These are phyloP conservation scores for Leptosphaerulina australis DNA, from an alignment of 2,329 filamentous ascomycete genomes.

Conservation along the genomic window DNA sequence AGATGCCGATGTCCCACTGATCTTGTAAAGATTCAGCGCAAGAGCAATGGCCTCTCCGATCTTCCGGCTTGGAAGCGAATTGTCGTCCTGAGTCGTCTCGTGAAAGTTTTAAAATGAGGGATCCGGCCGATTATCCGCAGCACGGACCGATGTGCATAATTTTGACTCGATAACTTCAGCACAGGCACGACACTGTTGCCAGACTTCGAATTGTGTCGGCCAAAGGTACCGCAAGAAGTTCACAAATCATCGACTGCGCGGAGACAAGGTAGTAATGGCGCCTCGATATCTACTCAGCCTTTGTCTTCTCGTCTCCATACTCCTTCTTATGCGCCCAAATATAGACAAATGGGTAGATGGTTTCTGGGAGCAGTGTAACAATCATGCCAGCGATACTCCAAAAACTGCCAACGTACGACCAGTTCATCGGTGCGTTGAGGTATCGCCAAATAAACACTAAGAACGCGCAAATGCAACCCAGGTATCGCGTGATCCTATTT, in stretches of 20 bases:
- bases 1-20: slow-evolving; percentile 1
- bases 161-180: background rate
- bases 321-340: slow-evolving; percentile 41
- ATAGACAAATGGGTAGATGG: slow-evolving; percentile 49
- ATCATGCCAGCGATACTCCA: slow-evolving; percentile 46
- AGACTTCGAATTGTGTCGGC: background rate
- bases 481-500: slow-evolving; percentile 46
- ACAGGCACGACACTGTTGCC: background rate
- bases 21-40: background rate
- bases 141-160: slow-evolving; percentile 5
- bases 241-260: background rate
- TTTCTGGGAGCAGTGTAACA: slow-evolving; percentile 49
- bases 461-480: slow-evolving; percentile 49
- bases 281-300: slow-evolving; percentile 1
- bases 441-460: slow-evolving; percentile 50
- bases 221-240: background rate
- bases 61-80: slow-evolving; percentile 13
- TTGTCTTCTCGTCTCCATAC: slow-evolving; percentile 21
- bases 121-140: slow-evolving; percentile 5
- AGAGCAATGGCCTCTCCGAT: background rate
- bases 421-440: slow-evolving; percentile 48
- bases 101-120: slow-evolving; percentile 14
- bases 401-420: slow-evolving; percentile 46
- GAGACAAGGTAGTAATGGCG: background rate
- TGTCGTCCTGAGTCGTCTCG: slow-evolving; percentile 6